Conservation (phyloP, 2,329 filamentous ascomycete genomes). For the Verticillium longisporum region DNA sequence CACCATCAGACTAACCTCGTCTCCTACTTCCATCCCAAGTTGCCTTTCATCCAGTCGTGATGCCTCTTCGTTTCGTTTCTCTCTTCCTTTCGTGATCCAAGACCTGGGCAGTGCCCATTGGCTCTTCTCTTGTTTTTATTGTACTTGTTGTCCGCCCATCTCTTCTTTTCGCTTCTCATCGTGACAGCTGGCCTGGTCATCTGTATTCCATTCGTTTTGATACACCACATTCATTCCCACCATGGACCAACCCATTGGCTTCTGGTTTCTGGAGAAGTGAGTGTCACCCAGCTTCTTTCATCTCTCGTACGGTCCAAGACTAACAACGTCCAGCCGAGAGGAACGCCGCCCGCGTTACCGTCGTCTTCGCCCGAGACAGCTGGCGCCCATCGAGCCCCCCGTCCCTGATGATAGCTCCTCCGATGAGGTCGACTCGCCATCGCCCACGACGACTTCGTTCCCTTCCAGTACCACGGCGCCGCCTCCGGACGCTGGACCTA, state of each 20-base stretch:
- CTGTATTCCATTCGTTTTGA: not conserved
- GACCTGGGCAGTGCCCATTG: not conserved
- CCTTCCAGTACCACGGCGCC: not conserved
- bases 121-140: not conserved
- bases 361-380: not conserved
- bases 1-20: not conserved
- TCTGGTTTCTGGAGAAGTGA: not conserved
- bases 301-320: not conserved
- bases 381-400: not conserved
- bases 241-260: not conserved
- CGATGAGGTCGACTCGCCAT: slow-evolving; percentile 9
- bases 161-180: not conserved
- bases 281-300: too few relatives aligned
- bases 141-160: not conserved
- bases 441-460: slow-evolving; percentile 1
- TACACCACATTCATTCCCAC: not conserved
- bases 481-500: slow-evolving; percentile 4
- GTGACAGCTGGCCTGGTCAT: not conserved
- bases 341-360: not conserved
- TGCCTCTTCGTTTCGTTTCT: not conserved
- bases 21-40: not conserved
- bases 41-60: not conserved
- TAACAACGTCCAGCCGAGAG: not conserved
- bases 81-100: not conserved
- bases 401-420: not conserved